phyloP scores from a whole-genome alignment of 2,329 filamentous ascomycete species.

The Beauveria sp. region DNA sequence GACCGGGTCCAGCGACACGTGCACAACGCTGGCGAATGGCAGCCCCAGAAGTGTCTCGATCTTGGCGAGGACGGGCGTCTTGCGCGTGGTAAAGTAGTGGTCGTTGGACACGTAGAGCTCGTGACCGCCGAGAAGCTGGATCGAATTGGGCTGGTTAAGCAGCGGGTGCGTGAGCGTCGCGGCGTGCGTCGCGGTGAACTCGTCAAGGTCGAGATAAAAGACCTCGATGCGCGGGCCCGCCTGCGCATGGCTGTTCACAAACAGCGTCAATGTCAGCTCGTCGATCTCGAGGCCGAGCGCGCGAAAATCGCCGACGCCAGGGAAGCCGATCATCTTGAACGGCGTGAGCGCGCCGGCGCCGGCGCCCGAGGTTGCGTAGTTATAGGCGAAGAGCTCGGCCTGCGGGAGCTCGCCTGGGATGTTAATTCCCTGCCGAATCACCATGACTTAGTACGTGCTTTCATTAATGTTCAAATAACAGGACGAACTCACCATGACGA shows the following conservation, averaged over 20 bases:
- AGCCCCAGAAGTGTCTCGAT: constrained; percentile 28
- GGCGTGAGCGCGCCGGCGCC: constrained; percentile 16
- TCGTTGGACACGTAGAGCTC: constrained; percentile 36
- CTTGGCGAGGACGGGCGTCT: constrained; percentile 18
- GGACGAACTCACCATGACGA: constrained; percentile 28
- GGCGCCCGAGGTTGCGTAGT: constrained; percentile 22
- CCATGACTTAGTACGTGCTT: background rate
- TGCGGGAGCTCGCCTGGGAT: constrained; percentile 13
- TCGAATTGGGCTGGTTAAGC: constrained; percentile 31
- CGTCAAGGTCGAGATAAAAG: constrained; percentile 28
- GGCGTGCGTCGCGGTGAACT: constrained; percentile 26
- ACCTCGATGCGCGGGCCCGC: constrained; percentile 29
- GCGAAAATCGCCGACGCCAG: constrained; percentile 26
- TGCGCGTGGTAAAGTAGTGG: constrained; percentile 24
- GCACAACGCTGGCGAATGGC: constrained; percentile 27
- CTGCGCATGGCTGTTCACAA: constrained; percentile 29
- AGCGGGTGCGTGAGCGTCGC: constrained; percentile 30
- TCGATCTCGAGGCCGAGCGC: constrained; percentile 33
- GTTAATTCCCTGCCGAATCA: constrained; percentile 19
- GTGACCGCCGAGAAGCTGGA: constrained; percentile 24
- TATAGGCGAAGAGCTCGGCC: constrained; percentile 29
- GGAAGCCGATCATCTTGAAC: constrained; percentile 18
- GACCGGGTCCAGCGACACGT: constrained; percentile 21
- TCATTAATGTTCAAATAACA: no score
- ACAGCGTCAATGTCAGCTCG: constrained; percentile 25